phyloP scores from a whole-genome alignment of 179 eudicot genomes.

The Actinidia arguta region DNA sequence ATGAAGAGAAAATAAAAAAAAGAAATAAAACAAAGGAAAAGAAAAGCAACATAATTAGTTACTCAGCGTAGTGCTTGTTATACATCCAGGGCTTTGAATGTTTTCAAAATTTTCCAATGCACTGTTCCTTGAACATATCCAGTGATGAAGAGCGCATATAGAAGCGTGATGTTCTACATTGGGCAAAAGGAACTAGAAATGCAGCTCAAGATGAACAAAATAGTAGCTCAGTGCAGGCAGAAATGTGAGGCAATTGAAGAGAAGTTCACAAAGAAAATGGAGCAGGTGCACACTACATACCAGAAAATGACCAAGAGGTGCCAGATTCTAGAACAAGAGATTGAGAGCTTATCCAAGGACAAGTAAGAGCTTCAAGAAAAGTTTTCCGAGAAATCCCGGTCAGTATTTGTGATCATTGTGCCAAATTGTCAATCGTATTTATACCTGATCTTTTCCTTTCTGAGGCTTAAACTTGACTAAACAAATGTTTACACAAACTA shows the following conservation, averaged over 20 bases:
- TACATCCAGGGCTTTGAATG: background rate
- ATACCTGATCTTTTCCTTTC: constrained; percentile 6
- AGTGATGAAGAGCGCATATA: constrained; percentile 94
- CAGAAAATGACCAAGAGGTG: constrained; percentile 95
- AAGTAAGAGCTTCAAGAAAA: constrained; percentile 95
- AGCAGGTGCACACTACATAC: constrained; percentile 82
- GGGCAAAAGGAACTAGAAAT: constrained; percentile 95
- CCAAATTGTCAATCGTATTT: constrained; percentile 8
- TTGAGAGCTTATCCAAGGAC: constrained; percentile 81
- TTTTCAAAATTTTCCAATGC: background rate
- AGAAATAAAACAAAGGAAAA: background rate
- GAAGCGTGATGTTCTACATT: constrained; percentile 83
- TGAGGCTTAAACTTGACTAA: background rate
- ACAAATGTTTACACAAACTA: background rate
- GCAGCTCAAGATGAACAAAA: constrained; percentile 94
- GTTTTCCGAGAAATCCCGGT: constrained; percentile 93
- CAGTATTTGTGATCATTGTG: constrained; percentile 17
- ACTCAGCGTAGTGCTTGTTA: background rate
- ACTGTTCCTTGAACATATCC: constrained; percentile 51
- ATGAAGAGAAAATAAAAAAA: background rate
- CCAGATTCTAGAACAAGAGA: constrained; percentile 95
- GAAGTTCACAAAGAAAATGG: constrained; percentile 84
- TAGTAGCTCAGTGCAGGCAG: constrained; percentile 80
- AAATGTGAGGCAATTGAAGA: constrained; percentile 90
- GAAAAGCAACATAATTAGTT: too few relatives aligned